A percentile compares a stretch with the other conserved stretches of the same genome.
Conservation (phyloP, 306 rosid genomes). For the Dryas octopetala region DNA sequence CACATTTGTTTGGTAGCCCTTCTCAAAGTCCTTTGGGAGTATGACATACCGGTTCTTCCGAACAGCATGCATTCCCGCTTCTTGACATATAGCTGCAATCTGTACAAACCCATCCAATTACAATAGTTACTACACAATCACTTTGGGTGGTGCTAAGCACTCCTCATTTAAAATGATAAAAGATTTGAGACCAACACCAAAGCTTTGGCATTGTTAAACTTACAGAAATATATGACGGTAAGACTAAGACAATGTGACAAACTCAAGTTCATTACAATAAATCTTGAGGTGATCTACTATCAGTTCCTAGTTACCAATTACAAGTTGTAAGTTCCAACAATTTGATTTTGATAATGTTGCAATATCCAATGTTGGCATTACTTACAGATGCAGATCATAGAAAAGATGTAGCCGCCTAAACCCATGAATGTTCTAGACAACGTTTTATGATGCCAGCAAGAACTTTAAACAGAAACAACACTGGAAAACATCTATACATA, state of each 20-base stretch:
- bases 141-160: no score
- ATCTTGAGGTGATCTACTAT: background rate
- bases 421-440: background rate
- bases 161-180: background rate
- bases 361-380: background rate
- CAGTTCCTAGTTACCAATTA: background rate
- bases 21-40: conserved; percentile 96
- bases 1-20: conserved; percentile 93
- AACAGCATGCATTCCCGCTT: conserved; percentile 99
- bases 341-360: background rate
- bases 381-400: background rate
- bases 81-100: conserved; percentile 97
- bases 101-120: conserved; percentile 30
- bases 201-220: background rate
- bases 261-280: background rate
- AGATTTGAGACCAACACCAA: background rate
- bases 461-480: no score
- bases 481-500: no score
- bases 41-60: conserved; percentile 94
- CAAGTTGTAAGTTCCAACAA: background rate
- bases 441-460: no score
- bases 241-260: background rate
- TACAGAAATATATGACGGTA: no score
- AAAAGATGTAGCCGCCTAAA: background rate
- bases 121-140: background rate